These are phyloP conservation scores for Barbarea vulgaris DNA, from an alignment of 345 rosid genomes.

Conservation along the genomic window DNA sequence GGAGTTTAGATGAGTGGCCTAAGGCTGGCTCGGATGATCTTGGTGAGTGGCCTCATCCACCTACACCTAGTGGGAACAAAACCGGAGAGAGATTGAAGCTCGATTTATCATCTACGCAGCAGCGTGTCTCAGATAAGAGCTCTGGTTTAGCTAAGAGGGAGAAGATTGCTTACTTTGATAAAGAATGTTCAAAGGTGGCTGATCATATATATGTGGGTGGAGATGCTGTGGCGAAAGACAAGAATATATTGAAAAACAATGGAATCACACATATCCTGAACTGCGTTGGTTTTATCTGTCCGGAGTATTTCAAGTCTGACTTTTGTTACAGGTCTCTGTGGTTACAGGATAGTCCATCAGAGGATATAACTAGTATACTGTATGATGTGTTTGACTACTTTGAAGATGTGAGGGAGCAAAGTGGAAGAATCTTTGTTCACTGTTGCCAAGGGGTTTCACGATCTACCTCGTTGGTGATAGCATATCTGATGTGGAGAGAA, in stretches of 20 bases:
- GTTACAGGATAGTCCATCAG: conserved; percentile 98
- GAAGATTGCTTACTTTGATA: conserved; percentile 90
- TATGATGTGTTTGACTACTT: conserved; percentile 99
- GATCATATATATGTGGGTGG: conserved; percentile 97
- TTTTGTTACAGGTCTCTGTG: conserved; percentile 92
- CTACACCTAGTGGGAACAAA: conserved; percentile 80
- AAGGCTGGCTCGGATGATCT: conserved; percentile 92
- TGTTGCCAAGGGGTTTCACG: conserved; percentile 99
- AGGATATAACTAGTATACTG: conserved; percentile 96
- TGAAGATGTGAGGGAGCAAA: conserved; percentile 93
- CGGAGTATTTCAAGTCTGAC: conserved; percentile 90
- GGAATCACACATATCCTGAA: conserved; percentile 93
- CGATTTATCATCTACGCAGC: conserved; percentile 75
- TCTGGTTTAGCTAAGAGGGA: conserved; percentile 83
- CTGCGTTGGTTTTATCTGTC: conserved; percentile 98
- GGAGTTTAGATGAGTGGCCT: conserved; percentile 99
- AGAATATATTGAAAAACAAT: conserved; percentile 72
- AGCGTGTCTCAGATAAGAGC: conserved; percentile 62
- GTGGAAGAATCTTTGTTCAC: conserved; percentile 94
- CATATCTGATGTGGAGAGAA: conserved; percentile 99
- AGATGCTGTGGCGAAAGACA: conserved; percentile 92
- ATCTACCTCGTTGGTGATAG: conserved; percentile 96
- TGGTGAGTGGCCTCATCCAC: conserved; percentile 97
- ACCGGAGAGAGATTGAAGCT: conserved; percentile 91
- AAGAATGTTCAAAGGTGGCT: conserved; percentile 96